These are phyloP conservation scores for Asterella californica DNA, from an alignment of 225 moss, liverwort and hornwort species.

Conservation along the genomic window DNA sequence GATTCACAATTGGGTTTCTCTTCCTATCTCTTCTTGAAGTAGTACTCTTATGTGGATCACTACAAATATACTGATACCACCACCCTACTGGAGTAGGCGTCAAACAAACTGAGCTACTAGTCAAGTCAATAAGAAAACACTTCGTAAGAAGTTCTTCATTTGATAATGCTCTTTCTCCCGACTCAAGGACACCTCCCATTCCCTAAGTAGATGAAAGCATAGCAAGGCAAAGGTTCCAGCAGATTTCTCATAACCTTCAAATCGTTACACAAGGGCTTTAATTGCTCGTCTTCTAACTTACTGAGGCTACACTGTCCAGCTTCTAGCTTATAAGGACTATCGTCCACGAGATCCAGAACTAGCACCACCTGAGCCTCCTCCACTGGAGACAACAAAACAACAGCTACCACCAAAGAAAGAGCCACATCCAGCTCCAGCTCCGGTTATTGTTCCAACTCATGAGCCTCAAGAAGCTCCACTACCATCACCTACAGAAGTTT, in stretches of 20 bases:
- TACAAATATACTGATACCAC: too few species aligned
- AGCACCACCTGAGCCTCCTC: slow-evolving; percentile 38
- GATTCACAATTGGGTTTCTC: background rate
- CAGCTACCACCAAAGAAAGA: slow-evolving; percentile 18
- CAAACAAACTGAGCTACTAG: background rate
- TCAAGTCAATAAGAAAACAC: background rate
- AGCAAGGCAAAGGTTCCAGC: background rate
- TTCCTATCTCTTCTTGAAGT: background rate
- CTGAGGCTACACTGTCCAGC: slow-evolving; percentile 38
- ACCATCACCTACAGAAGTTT: slow-evolving; percentile 52
- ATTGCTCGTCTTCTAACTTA: background rate
- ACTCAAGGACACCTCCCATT: background rate
- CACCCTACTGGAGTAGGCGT: background rate
- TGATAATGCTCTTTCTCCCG: background rate
- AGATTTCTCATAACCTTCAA: background rate
- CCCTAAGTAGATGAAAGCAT: background rate
- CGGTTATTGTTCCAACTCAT: slow-evolving; percentile 28
- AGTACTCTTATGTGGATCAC: background rate
- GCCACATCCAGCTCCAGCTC: slow-evolving; percentile 22
- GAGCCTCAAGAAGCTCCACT: slow-evolving; percentile 1
- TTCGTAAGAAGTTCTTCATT: background rate
- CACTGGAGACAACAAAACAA: slow-evolving; percentile 35
- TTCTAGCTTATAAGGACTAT: slow-evolving; percentile 77
- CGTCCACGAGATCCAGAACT: slow-evolving; percentile 57
- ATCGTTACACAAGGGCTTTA: background rate